Base-by-base conservation (phyloP, 2,329 filamentous ascomycete genomes). In the Colletotrichum cereale region DNA sequence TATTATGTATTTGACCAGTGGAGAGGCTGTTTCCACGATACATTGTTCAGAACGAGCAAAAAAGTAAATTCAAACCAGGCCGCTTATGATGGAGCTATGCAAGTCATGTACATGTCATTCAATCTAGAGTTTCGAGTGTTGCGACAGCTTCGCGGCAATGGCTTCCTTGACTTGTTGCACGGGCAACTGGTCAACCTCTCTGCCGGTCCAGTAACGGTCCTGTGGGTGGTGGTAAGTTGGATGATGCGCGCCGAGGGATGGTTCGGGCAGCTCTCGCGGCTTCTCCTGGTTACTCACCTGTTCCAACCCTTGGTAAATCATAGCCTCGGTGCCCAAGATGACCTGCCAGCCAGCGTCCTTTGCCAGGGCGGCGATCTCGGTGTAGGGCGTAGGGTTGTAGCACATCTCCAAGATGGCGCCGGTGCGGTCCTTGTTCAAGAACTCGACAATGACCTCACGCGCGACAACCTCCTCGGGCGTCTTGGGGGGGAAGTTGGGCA, bases 361-460 rank as follows among this genome's bases (percentile, higher is more conserved):
- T 0, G 91, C 89, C 52, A 94, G 76, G 53, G 85, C 86, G 1
- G 88, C 89, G 60, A 94, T 87, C 74, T 87, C 85, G 0, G 93
- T 95, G 79, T 88, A 91, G 0, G 92, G 91, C 3, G 86, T 84
- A 0, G 93, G 93, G 78, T 95, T 93, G 79, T 95, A 95, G 84
- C 92, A 95, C 93, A 96, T 95, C 80, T 95, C 93, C 71, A 95
- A 79, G 67, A 95, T 88, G 8, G 89, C 89, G 8, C 92, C 92
- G 80, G 92, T 91, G 72, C 87, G 81, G 38, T 84, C 77, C 79
- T 84, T 84, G 40, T 73, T 68, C 14, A 86, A 74, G 58, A 86
- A 86, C 3, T 83, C 79, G 76, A 89, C 85, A 0, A 87, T 80
- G 0, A 93, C 85, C 1, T 80, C 79, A 1, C 93, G 84, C 5